Evolutionary conservation across 768 basidiomycete genomes (phyloP), one percentile per base, ranked within the genome.

Genomic region (Rubroboletus pulcherrimus): DNA sequence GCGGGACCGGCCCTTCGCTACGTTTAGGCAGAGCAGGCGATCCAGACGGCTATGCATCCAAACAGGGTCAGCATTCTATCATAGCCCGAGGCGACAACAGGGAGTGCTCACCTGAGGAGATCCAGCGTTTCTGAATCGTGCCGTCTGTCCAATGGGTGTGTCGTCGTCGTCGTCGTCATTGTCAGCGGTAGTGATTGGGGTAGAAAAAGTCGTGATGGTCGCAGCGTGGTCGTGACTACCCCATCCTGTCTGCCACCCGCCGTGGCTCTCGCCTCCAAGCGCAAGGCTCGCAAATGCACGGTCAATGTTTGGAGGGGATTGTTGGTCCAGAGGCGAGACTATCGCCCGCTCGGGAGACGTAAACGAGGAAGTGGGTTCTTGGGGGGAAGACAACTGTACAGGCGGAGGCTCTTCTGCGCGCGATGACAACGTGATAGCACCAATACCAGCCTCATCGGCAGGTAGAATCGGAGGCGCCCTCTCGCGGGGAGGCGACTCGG

Each of bases 151-250:
- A 58, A 87, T 84, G 26, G 85, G 85, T 54, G 79, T 85, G 65
- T 87, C 85, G 55, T 87, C 85, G 59, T 87, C 85, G 53, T 86
- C 85, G 57, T 86, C 57, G 39, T 83, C 80, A 14, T 67, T 56
- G 62, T 61, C 21, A 35, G 66, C 59, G 38, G 63, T 55, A 30
- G 65, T 44, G 17, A 53, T 21, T 34, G 72, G 63, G 40, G 67
- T 55, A 38, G 72, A 61, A 40, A 57, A 47, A 15, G 56, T 49
- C n/a, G 68, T 42, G 21, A 63, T 39, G 5, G 58, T 54, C 15
- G 63, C 37, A 47, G 33, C 43, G 11, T 51, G 33, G 24, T 76
- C 74, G 31, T 73, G 70, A 53, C 70, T 70, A 65, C 51, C 70
- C 75, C 77, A 74, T 26, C 78, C 75, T 24, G 73, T 70, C 58